Conservation (phyloP, 225 moss, liverwort and hornwort genomes). For the Bryum argenteum region DNA sequence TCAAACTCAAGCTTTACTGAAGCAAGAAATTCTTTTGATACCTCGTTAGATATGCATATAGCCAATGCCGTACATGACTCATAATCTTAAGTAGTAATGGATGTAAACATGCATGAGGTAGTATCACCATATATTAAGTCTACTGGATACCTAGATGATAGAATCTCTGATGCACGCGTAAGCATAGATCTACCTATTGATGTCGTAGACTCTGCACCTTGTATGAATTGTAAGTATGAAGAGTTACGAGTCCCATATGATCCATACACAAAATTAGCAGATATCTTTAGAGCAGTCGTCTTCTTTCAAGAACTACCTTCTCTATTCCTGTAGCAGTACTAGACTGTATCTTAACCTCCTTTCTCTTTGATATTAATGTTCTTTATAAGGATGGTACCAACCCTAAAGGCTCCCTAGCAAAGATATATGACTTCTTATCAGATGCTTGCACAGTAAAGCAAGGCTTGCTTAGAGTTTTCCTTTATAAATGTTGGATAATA, state of each 20-base stretch:
- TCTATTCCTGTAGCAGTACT: background rate
- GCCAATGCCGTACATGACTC: constrained; percentile 1
- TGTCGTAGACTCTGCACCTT: constrained; percentile 6
- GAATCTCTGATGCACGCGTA: background rate
- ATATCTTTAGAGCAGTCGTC: constrained; percentile 3
- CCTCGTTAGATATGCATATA: background rate
- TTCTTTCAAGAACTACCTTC: background rate
- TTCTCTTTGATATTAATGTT: background rate
- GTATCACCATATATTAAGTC: background rate
- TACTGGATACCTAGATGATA: constrained; percentile 9
- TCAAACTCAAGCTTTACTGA: background rate
- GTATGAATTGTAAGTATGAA: background rate
- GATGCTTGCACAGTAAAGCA: background rate
- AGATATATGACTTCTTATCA: background rate
- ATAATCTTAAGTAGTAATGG: background rate
- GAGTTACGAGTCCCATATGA: background rate
- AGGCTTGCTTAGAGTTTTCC: background rate
- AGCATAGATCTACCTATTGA: background rate
- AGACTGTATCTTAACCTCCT: background rate
- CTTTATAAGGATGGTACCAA: background rate
- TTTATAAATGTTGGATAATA: background rate
- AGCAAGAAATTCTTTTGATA: constrained; percentile 5
- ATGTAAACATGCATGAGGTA: constrained; percentile 4
- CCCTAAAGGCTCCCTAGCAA: background rate
- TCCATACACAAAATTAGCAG: background rate